Evolutionary conservation across 2,329 filamentous ascomycete species (phyloP).

Genomic region (Penicillium oxalicum): DNA sequence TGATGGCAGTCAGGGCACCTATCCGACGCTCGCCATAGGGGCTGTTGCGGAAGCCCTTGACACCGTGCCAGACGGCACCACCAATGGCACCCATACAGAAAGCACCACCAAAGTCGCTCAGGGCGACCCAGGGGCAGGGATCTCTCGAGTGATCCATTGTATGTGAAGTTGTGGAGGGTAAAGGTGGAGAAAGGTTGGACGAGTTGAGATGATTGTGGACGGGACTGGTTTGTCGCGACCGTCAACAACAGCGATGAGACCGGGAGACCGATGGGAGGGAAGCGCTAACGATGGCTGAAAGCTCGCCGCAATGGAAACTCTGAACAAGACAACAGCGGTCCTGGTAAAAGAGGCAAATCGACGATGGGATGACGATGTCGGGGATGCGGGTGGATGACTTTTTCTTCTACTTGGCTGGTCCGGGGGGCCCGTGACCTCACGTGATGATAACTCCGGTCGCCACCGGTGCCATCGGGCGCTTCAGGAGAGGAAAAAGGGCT

Average conservation of each 20-base stretch:
- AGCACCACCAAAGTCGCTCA: slow-evolving; percentile 96
- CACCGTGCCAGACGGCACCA: slow-evolving; percentile 88
- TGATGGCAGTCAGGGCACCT: slow-evolving; percentile 93
- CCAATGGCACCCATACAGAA: slow-evolving; percentile 89
- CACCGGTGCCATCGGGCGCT: slow-evolving; percentile 11
- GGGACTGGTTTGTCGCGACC: not conserved
- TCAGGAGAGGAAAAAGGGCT: slow-evolving; percentile 3
- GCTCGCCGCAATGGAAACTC: not conserved
- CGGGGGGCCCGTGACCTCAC: slow-evolving; percentile 9
- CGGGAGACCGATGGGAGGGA: not conserved
- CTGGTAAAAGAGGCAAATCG: not conserved
- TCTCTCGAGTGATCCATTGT: slow-evolving; percentile 92
- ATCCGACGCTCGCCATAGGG: slow-evolving; percentile 92
- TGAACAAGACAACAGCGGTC: not conserved
- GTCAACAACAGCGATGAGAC: not conserved
- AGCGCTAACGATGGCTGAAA: not conserved
- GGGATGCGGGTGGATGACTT: slow-evolving; percentile 10
- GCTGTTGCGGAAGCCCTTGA: slow-evolving; percentile 88
- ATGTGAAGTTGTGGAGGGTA: slow-evolving; percentile 2
- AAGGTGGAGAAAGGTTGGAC: not conserved
- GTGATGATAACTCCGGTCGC: slow-evolving; percentile 8
- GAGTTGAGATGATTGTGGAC: not conserved
- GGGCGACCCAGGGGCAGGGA: slow-evolving; percentile 91
- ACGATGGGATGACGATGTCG: slow-evolving; percentile 5
- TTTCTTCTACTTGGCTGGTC: slow-evolving; percentile 7